These are phyloP conservation scores for Nakataea oryzae DNA, from an alignment of 2,329 filamentous ascomycete species.

Conservation along the genomic window DNA sequence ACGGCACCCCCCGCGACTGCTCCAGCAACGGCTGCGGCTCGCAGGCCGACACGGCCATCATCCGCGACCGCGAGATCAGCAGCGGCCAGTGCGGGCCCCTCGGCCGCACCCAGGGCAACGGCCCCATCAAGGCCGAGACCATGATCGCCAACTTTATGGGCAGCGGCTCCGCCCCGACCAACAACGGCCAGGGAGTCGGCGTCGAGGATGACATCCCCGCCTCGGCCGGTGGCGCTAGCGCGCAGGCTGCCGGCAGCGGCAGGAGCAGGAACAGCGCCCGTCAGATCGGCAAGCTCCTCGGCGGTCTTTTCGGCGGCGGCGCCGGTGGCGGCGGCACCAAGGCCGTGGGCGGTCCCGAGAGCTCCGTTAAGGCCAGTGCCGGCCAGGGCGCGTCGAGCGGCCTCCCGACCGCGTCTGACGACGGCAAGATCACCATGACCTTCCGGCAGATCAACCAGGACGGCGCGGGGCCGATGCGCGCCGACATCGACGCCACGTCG, in stretches of 20 bases:
- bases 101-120: conserved; percentile 51
- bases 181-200: conserved; percentile 12
- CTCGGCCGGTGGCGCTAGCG: no score
- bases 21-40: conserved; percentile 49
- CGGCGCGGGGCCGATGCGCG: conserved; percentile 53
- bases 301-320: conserved; percentile 14
- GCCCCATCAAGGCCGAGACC: conserved; percentile 43
- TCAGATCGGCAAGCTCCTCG: conserved; percentile 3
- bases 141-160: conserved; percentile 54
- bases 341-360: conserved; percentile 30
- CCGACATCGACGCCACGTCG: conserved; percentile 50
- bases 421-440: conserved; percentile 51
- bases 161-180: conserved; percentile 14
- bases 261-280: neutral
- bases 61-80: conserved; percentile 48
- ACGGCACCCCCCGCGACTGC: conserved; percentile 60
- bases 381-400: conserved; percentile 43
- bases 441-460: conserved; percentile 57
- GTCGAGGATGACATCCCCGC: conserved; percentile 11
- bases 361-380: conserved; percentile 39
- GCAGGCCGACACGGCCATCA: conserved; percentile 60
- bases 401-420: conserved; percentile 51
- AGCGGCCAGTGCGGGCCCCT: conserved; percentile 44
- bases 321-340: conserved; percentile 27
- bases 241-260: neutral